These are phyloP conservation scores for Akanthomyces uredinophilus DNA, from an alignment of 2,329 filamentous ascomycete species.

Conservation along the genomic window DNA sequence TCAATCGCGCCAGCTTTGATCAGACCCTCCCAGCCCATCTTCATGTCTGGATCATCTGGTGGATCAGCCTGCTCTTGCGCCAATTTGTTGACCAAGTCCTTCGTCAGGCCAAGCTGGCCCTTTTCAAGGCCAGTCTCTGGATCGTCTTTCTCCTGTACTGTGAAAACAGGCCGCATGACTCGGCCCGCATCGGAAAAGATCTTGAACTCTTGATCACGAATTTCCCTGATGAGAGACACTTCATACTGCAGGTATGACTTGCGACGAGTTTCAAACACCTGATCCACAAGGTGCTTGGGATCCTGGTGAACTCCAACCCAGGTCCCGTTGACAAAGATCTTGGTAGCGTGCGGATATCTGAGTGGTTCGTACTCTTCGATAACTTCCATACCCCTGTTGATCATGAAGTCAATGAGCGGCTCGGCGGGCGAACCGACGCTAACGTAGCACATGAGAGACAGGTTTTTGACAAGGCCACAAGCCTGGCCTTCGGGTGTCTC, in stretches of 20 bases:
- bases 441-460: constrained; percentile 97
- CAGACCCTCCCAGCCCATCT: constrained; percentile 84
- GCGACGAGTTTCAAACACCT: constrained; percentile 71
- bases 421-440: constrained; percentile 89
- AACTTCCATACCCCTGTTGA: constrained; percentile 90
- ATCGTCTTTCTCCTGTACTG: constrained; percentile 83
- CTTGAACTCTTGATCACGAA: constrained; percentile 95
- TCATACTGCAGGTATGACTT: constrained; percentile 83
- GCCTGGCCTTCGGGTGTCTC: constrained; percentile 98
- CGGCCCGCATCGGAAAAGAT: constrained; percentile 96
- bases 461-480: constrained; percentile 95
- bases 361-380: constrained; percentile 90
- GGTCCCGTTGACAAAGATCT: constrained; percentile 95
- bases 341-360: constrained; percentile 85
- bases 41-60: constrained; percentile 52
- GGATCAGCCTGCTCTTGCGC: constrained; percentile 69
- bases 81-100: constrained; percentile 68
- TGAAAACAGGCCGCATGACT: constrained; percentile 89
- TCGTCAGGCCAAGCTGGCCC: constrained; percentile 75
- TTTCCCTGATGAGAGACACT: constrained; percentile 91
- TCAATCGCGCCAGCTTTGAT: constrained; percentile 83
- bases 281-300: constrained; percentile 75
- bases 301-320: constrained; percentile 97
- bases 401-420: constrained; percentile 92
- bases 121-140: constrained; percentile 52